These are phyloP conservation scores for Ramaria sp. DNA, from an alignment of 768 basidiomycete species.

Conservation along the genomic window DNA sequence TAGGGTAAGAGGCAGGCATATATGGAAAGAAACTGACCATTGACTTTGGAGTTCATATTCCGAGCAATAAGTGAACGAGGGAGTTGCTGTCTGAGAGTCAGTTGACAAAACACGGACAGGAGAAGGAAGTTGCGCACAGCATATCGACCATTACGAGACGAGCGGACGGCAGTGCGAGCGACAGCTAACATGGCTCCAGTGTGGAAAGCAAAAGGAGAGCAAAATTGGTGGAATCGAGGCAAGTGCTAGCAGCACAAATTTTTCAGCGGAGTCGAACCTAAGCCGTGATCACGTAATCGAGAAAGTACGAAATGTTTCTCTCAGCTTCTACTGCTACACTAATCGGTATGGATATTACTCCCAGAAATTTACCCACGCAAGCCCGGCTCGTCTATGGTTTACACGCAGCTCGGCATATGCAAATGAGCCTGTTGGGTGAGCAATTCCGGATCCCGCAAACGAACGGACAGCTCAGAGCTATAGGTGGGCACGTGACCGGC, in stretches of 20 bases:
- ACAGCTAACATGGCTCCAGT: constrained; percentile 16
- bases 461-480: too few relatives aligned
- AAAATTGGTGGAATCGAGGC: not conserved
- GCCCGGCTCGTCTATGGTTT: too few relatives aligned
- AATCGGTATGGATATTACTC: not conserved
- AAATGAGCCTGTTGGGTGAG: too few relatives aligned
- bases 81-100: constrained; percentile 35
- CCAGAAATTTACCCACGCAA: not conserved
- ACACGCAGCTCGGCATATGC: too few relatives aligned
- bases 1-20: constrained; percentile 11
- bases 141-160: constrained; percentile 5
- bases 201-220: constrained; percentile 7
- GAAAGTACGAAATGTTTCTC: not conserved
- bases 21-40: constrained; percentile 36
- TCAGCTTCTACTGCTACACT: not conserved
- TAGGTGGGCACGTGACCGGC: too few relatives aligned
- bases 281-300: constrained; percentile 1
- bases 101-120: not conserved
- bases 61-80: constrained; percentile 71
- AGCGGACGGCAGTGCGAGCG: constrained; percentile 12
- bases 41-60: constrained; percentile 94
- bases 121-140: constrained; percentile 5
- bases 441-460: too few relatives aligned
- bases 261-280: not conserved
- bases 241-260: constrained; percentile 4